These are phyloP conservation scores for Lithospermum erythrorhizon DNA, from an alignment of 257 asterid genomes.

Conservation along the genomic window DNA sequence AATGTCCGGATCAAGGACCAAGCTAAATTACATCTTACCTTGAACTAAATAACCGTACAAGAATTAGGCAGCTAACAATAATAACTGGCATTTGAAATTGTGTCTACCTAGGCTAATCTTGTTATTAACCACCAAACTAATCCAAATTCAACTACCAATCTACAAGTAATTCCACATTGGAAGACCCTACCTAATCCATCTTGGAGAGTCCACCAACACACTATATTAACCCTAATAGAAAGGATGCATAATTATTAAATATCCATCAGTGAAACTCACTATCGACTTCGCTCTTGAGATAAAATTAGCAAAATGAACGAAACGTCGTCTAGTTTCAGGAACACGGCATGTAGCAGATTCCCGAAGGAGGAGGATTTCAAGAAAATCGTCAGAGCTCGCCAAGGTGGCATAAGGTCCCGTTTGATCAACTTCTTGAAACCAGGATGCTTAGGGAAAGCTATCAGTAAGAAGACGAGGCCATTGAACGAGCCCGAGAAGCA, in stretches of 20 bases:
- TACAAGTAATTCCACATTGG: too few species aligned
- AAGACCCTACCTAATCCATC: background rate
- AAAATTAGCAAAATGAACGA: background rate
- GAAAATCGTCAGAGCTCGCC: background rate
- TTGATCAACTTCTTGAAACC: background rate
- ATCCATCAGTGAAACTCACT: too few species aligned
- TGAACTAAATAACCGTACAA: background rate
- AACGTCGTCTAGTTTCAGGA: background rate
- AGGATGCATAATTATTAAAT: too few species aligned
- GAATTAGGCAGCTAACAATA: background rate
- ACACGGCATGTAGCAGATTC: background rate
- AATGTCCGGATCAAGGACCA: too few species aligned
- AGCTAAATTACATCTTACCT: too few species aligned
- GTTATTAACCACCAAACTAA: too few species aligned
- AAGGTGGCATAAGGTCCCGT: background rate
- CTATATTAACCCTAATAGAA: background rate
- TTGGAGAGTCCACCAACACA: background rate
- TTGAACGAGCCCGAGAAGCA: background rate
- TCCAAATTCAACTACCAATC: too few species aligned
- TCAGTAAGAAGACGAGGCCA: background rate
- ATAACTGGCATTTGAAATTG: background rate
- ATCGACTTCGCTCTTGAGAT: background rate
- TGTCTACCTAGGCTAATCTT: background rate
- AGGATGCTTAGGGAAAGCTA: background rate
- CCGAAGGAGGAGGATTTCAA: background rate